Evolutionary conservation across 164 flowering plant genomes (phyloP), one percentile per base, ranked within the genome.

Genomic region (Platanus orientalis): DNA sequence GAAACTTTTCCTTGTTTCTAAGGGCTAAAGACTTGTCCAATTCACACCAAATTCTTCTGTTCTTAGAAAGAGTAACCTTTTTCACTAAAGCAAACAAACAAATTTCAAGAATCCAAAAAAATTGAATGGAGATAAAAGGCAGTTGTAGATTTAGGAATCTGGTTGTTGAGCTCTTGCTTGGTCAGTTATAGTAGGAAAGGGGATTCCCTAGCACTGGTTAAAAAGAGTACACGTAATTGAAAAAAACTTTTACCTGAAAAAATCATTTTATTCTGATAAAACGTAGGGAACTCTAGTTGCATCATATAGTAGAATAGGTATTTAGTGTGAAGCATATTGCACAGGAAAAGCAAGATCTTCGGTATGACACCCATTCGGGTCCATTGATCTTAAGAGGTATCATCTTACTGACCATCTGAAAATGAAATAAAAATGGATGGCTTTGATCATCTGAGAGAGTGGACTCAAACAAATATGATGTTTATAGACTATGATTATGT

Each of bases 21-120:
- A 49, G 51, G 21, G n/a, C 23, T 48, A 3, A 48, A 4, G 7
- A 48, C 26, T 21, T 49, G 26, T n/a, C n/a, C n/a, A 4, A n/a
- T 4, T 26, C 11, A 49, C n/a, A 20, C n/a, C n/a, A n/a, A n/a
- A n/a, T n/a, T 20, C 10, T 21, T 21, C 53, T 21, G 20, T 6
- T 49, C 11, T 20, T 6, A 49, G 12, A 24, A 28, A 20, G n/a
- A 23, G 26, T 23, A 45, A 25, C 23, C 68, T 1, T 40, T 32
- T 26, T 45, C 64, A 13, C 47, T 48, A 20, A 54, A 53, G 49
- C 39, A 63, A 58, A 34, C 61, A 59, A 63, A 50, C 14, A 17
- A 56, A 32, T 50, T 54, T n/a, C n/a, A n/a, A n/a, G n/a, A n/a
- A n/a, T n/a, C n/a, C n/a, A n/a, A n/a, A n/a, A n/a, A n/a, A n/a